Evolutionary conservation across 805 yeast genomes (phyloP).

Genomic region (Spathaspora girioi): DNA sequence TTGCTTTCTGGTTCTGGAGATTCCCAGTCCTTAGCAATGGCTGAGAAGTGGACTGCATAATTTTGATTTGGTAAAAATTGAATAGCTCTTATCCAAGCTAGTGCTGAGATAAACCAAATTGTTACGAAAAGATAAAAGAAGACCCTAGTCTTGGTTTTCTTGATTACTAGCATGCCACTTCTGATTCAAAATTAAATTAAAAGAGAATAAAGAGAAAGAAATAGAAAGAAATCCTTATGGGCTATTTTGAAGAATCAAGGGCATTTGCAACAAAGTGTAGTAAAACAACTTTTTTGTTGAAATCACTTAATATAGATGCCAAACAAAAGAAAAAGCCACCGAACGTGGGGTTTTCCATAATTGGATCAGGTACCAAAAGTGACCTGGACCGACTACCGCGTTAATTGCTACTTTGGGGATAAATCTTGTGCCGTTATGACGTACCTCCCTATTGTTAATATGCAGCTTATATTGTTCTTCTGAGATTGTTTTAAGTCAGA

Average conservation of each 20-base stretch:
- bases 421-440: background rate
- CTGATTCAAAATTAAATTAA: background rate
- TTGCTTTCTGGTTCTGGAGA: background rate
- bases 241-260: too few relatives aligned
- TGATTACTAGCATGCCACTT: background rate
- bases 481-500: background rate
- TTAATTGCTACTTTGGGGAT: background rate
- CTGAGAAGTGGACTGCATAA: background rate
- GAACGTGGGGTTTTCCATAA: background rate
- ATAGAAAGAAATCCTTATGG: background rate
- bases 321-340: background rate
- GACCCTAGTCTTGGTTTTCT: background rate
- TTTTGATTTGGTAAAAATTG: background rate
- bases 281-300: too few relatives aligned
- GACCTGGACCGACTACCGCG: background rate
- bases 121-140: background rate
- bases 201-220: background rate
- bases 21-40: background rate
- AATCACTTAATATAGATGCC: background rate
- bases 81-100: background rate
- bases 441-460: background rate
- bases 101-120: background rate
- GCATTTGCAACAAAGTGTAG: too few relatives aligned
- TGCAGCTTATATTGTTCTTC: background rate
- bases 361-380: background rate